Evolutionary conservation across 495 filamentous ascomycete genomes (phyloP), one percentile per base, ranked within the genome.

Genomic region (Talaromyces ruber): DNA sequence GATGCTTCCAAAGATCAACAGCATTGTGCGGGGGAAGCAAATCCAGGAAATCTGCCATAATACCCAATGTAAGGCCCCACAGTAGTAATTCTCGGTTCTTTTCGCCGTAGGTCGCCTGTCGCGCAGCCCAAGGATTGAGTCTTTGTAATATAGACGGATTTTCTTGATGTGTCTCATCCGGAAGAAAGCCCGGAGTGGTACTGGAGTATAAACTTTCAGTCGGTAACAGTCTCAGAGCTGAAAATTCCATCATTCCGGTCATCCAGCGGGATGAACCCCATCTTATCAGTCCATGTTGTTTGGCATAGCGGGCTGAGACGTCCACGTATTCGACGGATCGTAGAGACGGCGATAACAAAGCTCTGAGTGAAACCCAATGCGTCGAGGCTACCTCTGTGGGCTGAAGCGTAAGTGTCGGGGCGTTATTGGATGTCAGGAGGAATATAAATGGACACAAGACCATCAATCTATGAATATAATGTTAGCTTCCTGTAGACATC

Each of bases 391-490:
- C 87, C 73, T 93, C 89, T 3, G 84, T 81, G 1, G 88, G 86
- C 66, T 92, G 88, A 24, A 92, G 75, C 21, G 76, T 76, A 16
- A 92, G 75, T 8, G 82, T 72, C 1, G 87, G 85, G 9, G 84
- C 74, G 32, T 82, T 73, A 45, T 80, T 81, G 26, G 76, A 78
- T 12, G 83, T 87, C 32, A 83, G 70, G 24, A 93, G 74, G 67
- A 86, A 92, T 52, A 93, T 75, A 69, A 87, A 92, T 0, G 89
- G 88, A 63, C 88, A 91, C 5, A 92, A 81, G 2, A 92, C 86
- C 87, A 92, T 90, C 32, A 92, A 70, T 22, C 86, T 89, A 62
- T 12, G 1, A 34, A 57, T 4, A n/a, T 11, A 61, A 52, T 43
- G 11, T 57, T 34, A 52, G 37, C 29, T 24, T 37, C 21, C 21